Conservation (phyloP, 116 monocot species). For the Zostera marina region DNA sequence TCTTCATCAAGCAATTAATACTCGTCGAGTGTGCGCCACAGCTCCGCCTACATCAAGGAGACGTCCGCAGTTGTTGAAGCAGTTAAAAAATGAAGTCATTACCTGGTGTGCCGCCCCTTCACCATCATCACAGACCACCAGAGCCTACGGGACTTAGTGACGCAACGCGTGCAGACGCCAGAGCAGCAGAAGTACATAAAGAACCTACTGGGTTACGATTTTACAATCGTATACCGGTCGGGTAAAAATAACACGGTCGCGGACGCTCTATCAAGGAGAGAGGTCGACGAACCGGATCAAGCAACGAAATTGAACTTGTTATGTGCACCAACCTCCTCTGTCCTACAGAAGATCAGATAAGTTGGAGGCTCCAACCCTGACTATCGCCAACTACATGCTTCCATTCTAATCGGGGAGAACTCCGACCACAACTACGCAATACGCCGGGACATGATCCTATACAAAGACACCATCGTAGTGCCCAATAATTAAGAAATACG, state of each 20-base stretch:
- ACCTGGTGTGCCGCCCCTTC: not conserved
- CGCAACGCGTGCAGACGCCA: not conserved
- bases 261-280: conserved; percentile 3
- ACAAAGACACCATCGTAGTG: too few species aligned
- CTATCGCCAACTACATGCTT: too few species aligned
- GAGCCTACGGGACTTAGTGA: not conserved
- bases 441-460: too few species aligned
- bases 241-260: not conserved
- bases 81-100: conserved; percentile 4
- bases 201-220: not conserved
- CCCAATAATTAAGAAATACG: too few species aligned
- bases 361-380: too few species aligned
- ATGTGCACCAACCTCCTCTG: too few species aligned
- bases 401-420: too few species aligned
- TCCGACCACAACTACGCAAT: too few species aligned
- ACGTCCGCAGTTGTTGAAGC: not conserved
- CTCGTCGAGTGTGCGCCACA: too few species aligned
- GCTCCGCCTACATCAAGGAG: not conserved
- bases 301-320: too few species aligned
- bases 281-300: too few species aligned
- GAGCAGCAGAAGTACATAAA: not conserved
- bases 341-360: too few species aligned
- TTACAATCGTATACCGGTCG: not conserved
- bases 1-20: not conserved
- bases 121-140: not conserved